These are phyloP conservation scores for Synchytrium microbalum DNA, from an alignment of 371 early-diverging fungal genomes.

Conservation along the genomic window DNA sequence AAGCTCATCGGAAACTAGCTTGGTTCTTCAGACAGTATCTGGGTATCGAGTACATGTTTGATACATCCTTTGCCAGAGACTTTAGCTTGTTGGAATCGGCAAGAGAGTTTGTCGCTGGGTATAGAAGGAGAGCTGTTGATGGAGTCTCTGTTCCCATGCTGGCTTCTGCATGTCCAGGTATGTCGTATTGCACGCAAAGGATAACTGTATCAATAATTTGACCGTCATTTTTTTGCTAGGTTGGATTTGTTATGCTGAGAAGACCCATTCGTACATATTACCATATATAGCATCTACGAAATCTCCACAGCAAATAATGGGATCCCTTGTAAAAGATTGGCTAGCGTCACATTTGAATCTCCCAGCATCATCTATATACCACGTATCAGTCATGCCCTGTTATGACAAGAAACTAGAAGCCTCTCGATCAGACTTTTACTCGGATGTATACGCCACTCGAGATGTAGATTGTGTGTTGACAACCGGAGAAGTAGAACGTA, in stretches of 20 bases:
- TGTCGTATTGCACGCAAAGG: too few species aligned
- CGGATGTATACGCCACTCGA: constrained; percentile 63
- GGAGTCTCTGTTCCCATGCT: constrained; percentile 59
- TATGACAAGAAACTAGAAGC: constrained; percentile 98
- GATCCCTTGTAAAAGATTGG: constrained; percentile 77
- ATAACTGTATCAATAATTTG: background rate
- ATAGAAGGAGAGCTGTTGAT: constrained; percentile 18
- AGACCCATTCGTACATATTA: constrained; percentile 81
- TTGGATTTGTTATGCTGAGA: constrained; percentile 98
- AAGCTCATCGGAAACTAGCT: constrained; percentile 34
- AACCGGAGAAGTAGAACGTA: constrained; percentile 72
- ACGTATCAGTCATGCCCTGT: constrained; percentile 94
- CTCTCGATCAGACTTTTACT: constrained; percentile 81
- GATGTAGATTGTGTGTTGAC: constrained; percentile 95
- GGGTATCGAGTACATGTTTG: constrained; percentile 78
- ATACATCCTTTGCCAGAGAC: constrained; percentile 80
- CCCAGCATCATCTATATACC: constrained; percentile 63
- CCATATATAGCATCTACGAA: constrained; percentile 76
- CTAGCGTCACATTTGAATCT: constrained; percentile 54
- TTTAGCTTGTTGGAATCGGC: constrained; percentile 76
- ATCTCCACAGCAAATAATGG: constrained; percentile 95
- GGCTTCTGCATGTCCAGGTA: constrained; percentile 75
- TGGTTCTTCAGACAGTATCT: constrained; percentile 58
- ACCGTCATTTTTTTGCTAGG: too few species aligned
- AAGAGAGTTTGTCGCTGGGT: constrained; percentile 79